phyloP scores from a whole-genome alignment of 176 grass and related monocot genomes.

The Otatea glauca region DNA sequence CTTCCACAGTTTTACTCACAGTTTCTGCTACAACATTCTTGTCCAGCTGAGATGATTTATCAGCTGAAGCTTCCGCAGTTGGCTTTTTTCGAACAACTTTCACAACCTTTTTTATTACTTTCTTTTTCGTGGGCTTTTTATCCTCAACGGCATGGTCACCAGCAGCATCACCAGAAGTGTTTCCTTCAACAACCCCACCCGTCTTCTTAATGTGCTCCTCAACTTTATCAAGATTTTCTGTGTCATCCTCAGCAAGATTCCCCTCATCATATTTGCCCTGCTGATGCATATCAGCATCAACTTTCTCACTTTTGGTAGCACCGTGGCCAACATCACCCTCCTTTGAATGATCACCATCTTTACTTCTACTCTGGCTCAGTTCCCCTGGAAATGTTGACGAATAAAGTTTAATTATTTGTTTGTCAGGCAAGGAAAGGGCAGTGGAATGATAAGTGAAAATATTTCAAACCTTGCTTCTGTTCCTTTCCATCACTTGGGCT shows the following conservation, averaged over 20 bases:
- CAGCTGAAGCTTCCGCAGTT: constrained; percentile 46
- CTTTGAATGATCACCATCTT: constrained; percentile 36
- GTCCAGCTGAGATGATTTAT: constrained; percentile 55
- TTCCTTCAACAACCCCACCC: constrained; percentile 38
- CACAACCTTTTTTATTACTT: constrained; percentile 88
- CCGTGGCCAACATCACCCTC: constrained; percentile 26
- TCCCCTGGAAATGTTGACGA: constrained; percentile 46
- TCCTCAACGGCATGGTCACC: constrained; percentile 44
- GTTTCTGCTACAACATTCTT: constrained; percentile 53
- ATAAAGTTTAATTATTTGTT: constrained; percentile 23
- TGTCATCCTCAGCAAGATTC: constrained; percentile 30
- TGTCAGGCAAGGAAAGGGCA: background rate
- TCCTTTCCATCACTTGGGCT: constrained; percentile 66
- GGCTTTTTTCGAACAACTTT: constrained; percentile 68
- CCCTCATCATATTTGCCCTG: constrained; percentile 42
- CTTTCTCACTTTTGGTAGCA: constrained; percentile 48
- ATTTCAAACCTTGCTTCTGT: constrained; percentile 53
- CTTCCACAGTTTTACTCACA: constrained; percentile 45
- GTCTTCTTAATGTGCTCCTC: constrained; percentile 46
- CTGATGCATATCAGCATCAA: constrained; percentile 34
- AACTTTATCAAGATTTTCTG: constrained; percentile 41
- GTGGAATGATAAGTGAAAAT: constrained; percentile 23
- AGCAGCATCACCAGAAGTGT: constrained; percentile 41
- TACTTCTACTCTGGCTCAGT: constrained; percentile 28
- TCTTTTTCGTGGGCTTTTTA: constrained; percentile 84